Percentiles rank a stretch among this genome's conserved stretches.
phyloP scores from a whole-genome alignment of 768 basidiomycete species.

The Xanthoconium stramineum region DNA sequence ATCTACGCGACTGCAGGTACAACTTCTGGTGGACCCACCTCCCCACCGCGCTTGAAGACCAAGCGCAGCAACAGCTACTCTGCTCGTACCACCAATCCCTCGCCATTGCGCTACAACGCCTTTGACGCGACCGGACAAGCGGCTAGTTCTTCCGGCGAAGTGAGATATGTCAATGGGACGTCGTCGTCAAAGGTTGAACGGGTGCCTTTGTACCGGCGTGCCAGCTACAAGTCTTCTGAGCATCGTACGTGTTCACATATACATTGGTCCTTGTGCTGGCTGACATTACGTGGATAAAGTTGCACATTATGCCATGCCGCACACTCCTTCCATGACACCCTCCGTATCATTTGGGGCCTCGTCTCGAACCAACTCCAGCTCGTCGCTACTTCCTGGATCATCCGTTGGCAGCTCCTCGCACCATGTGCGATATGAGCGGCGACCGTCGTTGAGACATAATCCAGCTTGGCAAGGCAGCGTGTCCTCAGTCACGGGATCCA shows the following conservation, averaged over 20 bases:
- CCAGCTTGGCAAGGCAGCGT: constrained; percentile 45
- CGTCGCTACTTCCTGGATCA: constrained; percentile 43
- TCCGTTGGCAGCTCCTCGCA: constrained; percentile 40
- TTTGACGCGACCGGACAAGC: constrained; percentile 30
- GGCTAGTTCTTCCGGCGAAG: constrained; percentile 28
- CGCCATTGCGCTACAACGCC: constrained; percentile 40
- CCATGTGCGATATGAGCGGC: constrained; percentile 37
- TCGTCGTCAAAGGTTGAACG: constrained; percentile 31
- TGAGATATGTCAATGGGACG: constrained; percentile 27
- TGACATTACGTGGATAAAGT: constrained; percentile 15
- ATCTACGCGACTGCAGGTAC: constrained; percentile 38
- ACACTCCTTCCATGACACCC: constrained; percentile 29
- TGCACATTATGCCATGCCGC: constrained; percentile 30
- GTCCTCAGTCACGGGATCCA: constrained; percentile 37
- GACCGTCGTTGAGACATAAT: constrained; percentile 47
- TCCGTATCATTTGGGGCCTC: constrained; percentile 38
- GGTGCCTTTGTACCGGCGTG: constrained; percentile 38
- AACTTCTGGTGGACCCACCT: constrained; percentile 29
- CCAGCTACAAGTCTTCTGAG: constrained; percentile 44
- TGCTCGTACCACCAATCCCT: constrained; percentile 36
- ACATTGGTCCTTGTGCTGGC: neutral
- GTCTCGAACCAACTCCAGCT: constrained; percentile 51
- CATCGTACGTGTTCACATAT: constrained; percentile 38
- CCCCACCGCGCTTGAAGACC: constrained; percentile 35
- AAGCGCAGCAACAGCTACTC: constrained; percentile 40